Evolutionary conservation across 805 yeast species (phyloP).

Genomic region (Spathaspora sp.): DNA sequence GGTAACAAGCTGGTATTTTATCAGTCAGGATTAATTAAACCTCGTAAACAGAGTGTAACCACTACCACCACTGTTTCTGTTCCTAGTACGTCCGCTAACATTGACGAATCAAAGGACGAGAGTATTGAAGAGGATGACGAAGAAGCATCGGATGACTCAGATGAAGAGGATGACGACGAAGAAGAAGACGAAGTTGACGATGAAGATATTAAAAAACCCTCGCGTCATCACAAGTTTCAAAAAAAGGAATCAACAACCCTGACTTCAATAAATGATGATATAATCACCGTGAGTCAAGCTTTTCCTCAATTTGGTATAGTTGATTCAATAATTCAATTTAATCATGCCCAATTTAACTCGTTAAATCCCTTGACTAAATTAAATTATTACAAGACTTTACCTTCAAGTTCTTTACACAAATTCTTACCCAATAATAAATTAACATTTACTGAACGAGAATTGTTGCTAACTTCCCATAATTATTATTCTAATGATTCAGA

Average conservation of each 20-base stretch:
- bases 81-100: neutral
- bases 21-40: neutral
- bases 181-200: conserved; percentile 2
- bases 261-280: conserved; percentile 16
- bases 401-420: conserved; percentile 14
- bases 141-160: conserved; percentile 4
- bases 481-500: conserved; percentile 16
- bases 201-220: neutral
- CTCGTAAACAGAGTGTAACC: neutral
- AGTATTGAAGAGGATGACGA: conserved; percentile 3
- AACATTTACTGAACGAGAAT: conserved; percentile 32
- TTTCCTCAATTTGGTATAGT: conserved; percentile 38
- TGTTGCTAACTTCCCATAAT: conserved; percentile 26
- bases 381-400: conserved; percentile 31
- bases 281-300: conserved; percentile 33
- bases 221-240: conserved; percentile 1
- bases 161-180: conserved; percentile 3
- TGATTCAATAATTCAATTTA: conserved; percentile 23
- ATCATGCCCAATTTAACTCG: conserved; percentile 32
- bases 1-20: conserved; percentile 17
- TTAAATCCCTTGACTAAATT: conserved; percentile 31
- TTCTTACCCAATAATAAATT: conserved; percentile 26
- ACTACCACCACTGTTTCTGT: neutral
- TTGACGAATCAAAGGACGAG: neutral
- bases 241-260: neutral